phyloP scores from a whole-genome alignment of 139 green algal species.

The Closterium sp. region DNA sequence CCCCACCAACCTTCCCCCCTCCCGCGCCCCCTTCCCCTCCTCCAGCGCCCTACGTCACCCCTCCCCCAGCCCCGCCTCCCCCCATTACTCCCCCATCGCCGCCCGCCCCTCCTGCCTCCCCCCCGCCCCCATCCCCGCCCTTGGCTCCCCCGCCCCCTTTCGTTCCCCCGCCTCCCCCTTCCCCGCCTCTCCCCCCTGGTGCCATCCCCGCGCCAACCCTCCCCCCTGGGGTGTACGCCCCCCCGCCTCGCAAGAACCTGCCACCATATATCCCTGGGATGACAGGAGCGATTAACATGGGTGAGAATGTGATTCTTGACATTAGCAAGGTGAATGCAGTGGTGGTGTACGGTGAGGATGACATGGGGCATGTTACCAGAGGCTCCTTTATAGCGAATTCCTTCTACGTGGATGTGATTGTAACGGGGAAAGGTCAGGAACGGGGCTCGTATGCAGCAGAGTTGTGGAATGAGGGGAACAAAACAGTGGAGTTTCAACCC shows the following conservation, averaged over 20 bases:
- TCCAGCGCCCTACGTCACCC: neutral
- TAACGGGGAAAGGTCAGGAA: neutral
- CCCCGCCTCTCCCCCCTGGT: neutral
- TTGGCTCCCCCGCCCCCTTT: neutral
- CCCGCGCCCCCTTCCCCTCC: neutral
- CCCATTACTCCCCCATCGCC: neutral
- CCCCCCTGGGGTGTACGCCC: neutral
- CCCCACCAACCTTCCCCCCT: neutral
- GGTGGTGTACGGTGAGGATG: neutral
- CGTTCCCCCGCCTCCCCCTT: neutral
- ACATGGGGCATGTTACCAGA: neutral
- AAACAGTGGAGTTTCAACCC: neutral
- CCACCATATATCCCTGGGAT: neutral
- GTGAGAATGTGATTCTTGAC: neutral
- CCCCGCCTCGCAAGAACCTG: neutral
- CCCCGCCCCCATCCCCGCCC: neutral
- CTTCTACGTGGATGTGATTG: neutral
- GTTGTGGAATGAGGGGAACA: neutral
- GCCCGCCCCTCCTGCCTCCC: neutral
- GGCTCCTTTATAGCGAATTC: constrained; percentile 1
- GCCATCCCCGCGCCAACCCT: neutral
- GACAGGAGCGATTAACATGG: neutral
- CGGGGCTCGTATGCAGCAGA: neutral
- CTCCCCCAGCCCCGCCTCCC: neutral
- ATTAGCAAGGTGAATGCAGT: neutral